Base-by-base conservation (phyloP, 805 yeast genomes). In the Metschnikowia arizonensis region DNA sequence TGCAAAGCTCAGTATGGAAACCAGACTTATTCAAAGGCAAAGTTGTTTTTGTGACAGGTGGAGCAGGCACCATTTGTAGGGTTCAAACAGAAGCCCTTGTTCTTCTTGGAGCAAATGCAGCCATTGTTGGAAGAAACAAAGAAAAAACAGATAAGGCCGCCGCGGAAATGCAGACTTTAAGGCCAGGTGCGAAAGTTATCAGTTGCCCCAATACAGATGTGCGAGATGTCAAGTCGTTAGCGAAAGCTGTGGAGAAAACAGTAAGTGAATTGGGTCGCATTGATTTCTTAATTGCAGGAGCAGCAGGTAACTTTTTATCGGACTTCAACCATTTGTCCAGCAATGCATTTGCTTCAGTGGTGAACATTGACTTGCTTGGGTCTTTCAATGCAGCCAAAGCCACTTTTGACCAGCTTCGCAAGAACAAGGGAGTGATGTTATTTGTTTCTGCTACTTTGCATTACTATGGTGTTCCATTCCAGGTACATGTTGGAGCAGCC, bases 241-340 rank as follows among this genome's bases (percentile, higher is more conserved):
- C 49, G n/a, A 35, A 46, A 44, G 65, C 64, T 2, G 65, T 56
- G 29, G 58, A 54, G 19, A 44, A 45, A 23, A 56, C 63, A 5
- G 61, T 61, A 14, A 48, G 40, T 10, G 68, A 61, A 47, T 61
- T 70, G 41, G 74, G 75, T 5, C 58, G 72, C 47, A 70, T 71
- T 17, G 76, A 71, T 53, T 69, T 50, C 46, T 72, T 71, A 8
- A 70, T 71, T 52, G 73, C 74, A 11, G 76, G 76, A 5, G 73
- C 74, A 3, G 75, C 74, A 0, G 74, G 74, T 6, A 69, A 69
- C 55, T 70, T 68, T 46, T 57, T 70, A 38, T 50, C 64, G 39
- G 75, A 70, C 54, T 71, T 68, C 56, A 70, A 69, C 52, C 75
- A 70, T 46, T 60, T 71, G 47, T 68, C 74, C 26, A 56, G 65